phyloP scores from a whole-genome alignment of 2,329 filamentous ascomycete species.

The Fusarium neocosmosporiellum region DNA sequence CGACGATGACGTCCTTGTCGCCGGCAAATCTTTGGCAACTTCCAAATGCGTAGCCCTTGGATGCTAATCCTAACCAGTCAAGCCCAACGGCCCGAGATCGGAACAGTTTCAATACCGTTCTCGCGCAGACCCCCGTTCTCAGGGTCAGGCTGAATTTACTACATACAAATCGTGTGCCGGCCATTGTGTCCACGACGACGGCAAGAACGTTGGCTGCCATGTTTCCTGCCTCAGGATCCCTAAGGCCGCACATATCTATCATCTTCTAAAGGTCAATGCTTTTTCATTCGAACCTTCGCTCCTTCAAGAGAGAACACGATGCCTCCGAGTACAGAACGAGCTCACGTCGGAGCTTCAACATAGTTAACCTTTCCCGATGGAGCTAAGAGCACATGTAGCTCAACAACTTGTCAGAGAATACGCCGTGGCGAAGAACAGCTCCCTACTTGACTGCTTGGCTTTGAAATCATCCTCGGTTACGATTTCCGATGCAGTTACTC shows the following conservation, averaged over 20 bases:
- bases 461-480: background rate
- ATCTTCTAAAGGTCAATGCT: background rate
- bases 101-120: background rate
- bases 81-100: background rate
- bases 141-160: background rate
- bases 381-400: background rate
- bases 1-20: background rate
- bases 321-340: background rate
- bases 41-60: background rate
- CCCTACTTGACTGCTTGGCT: too few relatives aligned
- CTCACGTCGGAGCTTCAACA: background rate
- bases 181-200: background rate
- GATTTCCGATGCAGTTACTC: too few relatives aligned
- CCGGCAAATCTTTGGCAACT: background rate
- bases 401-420: background rate
- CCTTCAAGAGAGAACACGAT: background rate
- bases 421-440: background rate
- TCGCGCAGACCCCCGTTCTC: background rate
- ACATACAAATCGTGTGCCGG: background rate
- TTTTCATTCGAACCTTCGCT: background rate
- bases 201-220: background rate
- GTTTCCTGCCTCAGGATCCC: background rate
- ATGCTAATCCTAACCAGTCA: background rate
- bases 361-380: background rate
- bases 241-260: background rate